Evolutionary conservation across 129 eudicot genomes (phyloP).

Genomic region (Scalesia atractyloides): DNA sequence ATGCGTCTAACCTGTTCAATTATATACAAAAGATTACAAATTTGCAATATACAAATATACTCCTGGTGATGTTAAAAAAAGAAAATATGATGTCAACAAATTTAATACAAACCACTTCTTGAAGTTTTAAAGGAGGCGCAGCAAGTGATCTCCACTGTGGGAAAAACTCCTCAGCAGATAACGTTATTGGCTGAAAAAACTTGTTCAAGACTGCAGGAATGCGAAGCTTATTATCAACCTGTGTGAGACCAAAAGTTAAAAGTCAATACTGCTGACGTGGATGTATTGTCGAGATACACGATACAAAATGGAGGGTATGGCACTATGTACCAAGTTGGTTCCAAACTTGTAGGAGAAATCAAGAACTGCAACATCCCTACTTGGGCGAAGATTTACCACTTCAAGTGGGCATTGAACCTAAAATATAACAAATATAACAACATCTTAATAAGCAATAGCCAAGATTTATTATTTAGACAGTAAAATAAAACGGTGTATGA

Average conservation of each 20-base stretch:
- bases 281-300: neutral
- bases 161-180: constrained; percentile 84
- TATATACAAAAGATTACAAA: neutral
- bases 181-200: constrained; percentile 80
- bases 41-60: constrained; percentile 8
- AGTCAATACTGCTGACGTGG: constrained; percentile 10
- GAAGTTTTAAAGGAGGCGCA: constrained; percentile 95
- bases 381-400: constrained; percentile 76
- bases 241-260: constrained; percentile 26
- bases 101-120: constrained; percentile 81
- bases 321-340: constrained; percentile 66
- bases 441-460: neutral
- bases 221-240: constrained; percentile 91
- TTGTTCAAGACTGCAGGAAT: constrained; percentile 86
- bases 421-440: neutral
- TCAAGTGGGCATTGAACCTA: constrained; percentile 98
- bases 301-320: constrained; percentile 6
- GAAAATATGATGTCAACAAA: neutral
- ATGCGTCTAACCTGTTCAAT: constrained; percentile 87
- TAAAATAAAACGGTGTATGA: constrained; percentile 10
- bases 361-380: constrained; percentile 92
- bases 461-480: neutral
- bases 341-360: constrained; percentile 88
- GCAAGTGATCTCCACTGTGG: constrained; percentile 96
- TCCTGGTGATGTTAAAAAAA: neutral